A percentile compares a stretch with the other conserved stretches of the same genome.
Conservation (phyloP, 768 basidiomycete species). For the Amanita pallidorosea region DNA sequence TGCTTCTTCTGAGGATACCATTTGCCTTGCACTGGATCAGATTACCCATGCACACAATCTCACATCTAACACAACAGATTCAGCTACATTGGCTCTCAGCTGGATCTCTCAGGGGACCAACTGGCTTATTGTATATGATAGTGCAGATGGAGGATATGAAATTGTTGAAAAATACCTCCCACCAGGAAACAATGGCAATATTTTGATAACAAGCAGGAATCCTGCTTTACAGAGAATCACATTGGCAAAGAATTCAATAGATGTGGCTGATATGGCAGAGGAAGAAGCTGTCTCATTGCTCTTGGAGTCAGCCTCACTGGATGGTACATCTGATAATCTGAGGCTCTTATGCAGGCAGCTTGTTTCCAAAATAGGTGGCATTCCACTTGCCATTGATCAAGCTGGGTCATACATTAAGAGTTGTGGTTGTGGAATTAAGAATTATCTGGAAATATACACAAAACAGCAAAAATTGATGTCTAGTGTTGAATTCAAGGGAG, state of each 20-base stretch:
- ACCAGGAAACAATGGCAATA: neutral
- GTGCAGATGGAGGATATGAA: neutral
- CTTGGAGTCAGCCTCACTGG: neutral
- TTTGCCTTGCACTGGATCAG: conserved; percentile 1
- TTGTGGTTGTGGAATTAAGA: neutral
- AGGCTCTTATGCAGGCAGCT: neutral
- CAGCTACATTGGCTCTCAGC: conserved; percentile 1
- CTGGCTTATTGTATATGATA: conserved; percentile 7
- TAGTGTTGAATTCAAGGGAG: neutral
- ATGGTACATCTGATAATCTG: neutral
- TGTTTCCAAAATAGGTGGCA: neutral
- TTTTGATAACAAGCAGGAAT: too few relatives aligned
- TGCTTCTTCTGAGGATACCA: conserved; percentile 10
- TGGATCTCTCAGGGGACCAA: conserved; percentile 7
- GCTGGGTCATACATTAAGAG: neutral
- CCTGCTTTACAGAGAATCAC: too few relatives aligned
- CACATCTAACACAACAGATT: neutral
- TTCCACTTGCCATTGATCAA: conserved; percentile 8
- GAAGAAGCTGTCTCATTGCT: too few relatives aligned
- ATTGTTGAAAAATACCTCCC: too few relatives aligned
- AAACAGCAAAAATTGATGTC: neutral
- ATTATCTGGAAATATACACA: neutral
- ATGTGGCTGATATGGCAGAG: too few relatives aligned
- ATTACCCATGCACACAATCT: conserved; percentile 5
- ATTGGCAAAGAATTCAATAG: too few relatives aligned